Conservation (phyloP, 768 basidiomycete genomes). For the Porpolomopsis calyptriformis region DNA sequence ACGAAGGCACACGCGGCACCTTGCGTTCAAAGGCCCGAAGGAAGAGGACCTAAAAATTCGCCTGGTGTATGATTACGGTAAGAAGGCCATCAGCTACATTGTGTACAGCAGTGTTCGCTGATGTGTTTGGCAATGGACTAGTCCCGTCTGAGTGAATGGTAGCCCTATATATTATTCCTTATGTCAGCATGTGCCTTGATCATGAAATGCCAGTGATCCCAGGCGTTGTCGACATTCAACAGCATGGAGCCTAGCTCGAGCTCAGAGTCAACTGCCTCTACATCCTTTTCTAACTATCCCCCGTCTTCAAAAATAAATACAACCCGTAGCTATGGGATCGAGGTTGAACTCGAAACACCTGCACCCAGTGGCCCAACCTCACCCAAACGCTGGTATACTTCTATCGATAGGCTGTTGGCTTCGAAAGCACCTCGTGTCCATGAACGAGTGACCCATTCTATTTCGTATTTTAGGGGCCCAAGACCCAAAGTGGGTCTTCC, state of each 20-base stretch:
- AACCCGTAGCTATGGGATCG: neutral
- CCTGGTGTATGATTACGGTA: constrained; percentile 58
- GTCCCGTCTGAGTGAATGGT: too few species aligned
- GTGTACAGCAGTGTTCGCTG: neutral
- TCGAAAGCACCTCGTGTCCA: constrained; percentile 13
- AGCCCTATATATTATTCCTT: too few species aligned
- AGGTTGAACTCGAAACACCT: neutral
- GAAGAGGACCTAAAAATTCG: constrained; percentile 46
- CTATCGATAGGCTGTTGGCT: constrained; percentile 12
- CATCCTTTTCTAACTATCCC: neutral
- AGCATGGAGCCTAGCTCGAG: neutral
- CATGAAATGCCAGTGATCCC: too few species aligned
- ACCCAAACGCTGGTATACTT: constrained; percentile 13
- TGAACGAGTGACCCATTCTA: constrained; percentile 11
- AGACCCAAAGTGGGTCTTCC: constrained; percentile 43
- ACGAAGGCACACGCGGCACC: constrained; percentile 48
- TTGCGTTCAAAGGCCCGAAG: constrained; percentile 52
- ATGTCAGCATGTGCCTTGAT: too few species aligned
- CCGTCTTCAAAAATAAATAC: neutral
- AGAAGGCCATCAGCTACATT: neutral
- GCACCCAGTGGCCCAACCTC: constrained; percentile 3
- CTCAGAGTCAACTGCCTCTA: neutral
- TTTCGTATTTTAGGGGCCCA: constrained; percentile 47
- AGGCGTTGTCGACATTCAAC: too few species aligned
- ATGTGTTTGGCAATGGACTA: too few species aligned